phyloP scores from a whole-genome alignment of 2,329 filamentous ascomycete genomes.

The Epichloe uncinata region DNA sequence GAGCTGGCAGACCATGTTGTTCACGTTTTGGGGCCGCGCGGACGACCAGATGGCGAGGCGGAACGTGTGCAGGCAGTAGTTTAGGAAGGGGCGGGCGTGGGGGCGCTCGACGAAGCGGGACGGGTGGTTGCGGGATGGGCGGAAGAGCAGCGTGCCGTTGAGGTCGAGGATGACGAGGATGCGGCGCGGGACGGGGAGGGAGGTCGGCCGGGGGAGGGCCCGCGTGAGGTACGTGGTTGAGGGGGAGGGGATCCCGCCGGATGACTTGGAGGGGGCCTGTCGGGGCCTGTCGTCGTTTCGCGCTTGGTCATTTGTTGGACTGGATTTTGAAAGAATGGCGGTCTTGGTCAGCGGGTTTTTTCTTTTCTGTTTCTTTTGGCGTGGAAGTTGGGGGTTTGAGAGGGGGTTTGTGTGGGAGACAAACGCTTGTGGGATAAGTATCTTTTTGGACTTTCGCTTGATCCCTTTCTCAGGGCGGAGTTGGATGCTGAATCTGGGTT shows the following conservation, averaged over 20 bases:
- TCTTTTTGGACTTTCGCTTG: neutral
- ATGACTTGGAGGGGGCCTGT: constrained; percentile 23
- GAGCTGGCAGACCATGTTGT: constrained; percentile 50
- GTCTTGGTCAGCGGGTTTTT: neutral
- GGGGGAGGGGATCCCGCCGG: constrained; percentile 52
- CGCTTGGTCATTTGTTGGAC: neutral
- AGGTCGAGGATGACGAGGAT: constrained; percentile 82
- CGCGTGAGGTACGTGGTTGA: constrained; percentile 45
- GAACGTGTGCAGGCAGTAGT: constrained; percentile 62
- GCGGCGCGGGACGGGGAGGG: constrained; percentile 35
- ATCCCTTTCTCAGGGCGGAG: neutral
- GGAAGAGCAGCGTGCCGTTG: constrained; percentile 78
- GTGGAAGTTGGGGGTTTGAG: neutral
- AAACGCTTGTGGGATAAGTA: neutral
- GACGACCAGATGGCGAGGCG: constrained; percentile 85
- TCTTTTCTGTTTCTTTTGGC: neutral
- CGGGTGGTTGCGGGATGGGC: constrained; percentile 38
- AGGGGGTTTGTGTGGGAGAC: neutral
- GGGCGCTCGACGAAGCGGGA: constrained; percentile 49
- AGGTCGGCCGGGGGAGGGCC: constrained; percentile 30
- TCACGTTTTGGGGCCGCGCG: constrained; percentile 60
- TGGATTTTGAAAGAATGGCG: neutral
- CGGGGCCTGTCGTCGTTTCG: neutral
- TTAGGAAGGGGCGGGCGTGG: constrained; percentile 53
- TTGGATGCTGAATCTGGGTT: neutral